These are phyloP conservation scores for Emmonsiellopsis sp. DNA, from an alignment of 2,329 filamentous ascomycete species.

Conservation along the genomic window DNA sequence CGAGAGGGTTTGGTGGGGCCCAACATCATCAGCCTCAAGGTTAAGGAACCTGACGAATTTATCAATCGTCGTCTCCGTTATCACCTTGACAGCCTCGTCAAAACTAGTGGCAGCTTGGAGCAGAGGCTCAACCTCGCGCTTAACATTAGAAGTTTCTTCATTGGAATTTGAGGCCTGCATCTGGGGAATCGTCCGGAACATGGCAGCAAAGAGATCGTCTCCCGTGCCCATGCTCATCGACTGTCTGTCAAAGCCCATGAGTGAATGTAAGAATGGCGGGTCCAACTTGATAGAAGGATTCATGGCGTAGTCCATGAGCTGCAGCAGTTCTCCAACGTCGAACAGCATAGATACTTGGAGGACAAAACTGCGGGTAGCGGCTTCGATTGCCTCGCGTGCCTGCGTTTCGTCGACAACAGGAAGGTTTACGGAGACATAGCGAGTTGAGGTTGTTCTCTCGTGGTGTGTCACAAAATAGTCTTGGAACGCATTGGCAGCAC, in stretches of 20 bases:
- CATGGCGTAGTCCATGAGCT: background rate
- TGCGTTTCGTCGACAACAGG: background rate
- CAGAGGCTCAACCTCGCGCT: background rate
- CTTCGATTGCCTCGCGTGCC: background rate
- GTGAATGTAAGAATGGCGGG: background rate
- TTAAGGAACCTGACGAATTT: background rate
- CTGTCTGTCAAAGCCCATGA: background rate
- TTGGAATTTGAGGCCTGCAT: background rate
- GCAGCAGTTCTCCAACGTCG: background rate
- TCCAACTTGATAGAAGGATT: background rate
- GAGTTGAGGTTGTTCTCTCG: background rate
- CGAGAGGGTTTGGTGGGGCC: background rate
- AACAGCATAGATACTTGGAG: background rate
- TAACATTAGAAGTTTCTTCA: background rate
- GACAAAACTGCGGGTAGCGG: background rate
- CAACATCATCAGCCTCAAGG: background rate
- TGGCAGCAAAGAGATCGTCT: background rate
- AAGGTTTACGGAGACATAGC: background rate
- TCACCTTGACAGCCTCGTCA: background rate
- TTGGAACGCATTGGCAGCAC: slow-evolving; percentile 31
- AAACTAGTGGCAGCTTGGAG: background rate
- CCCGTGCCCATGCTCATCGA: background rate
- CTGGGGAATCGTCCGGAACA: background rate
- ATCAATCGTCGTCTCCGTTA: background rate
- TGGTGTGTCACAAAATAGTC: slow-evolving; percentile 13